phyloP scores from a whole-genome alignment of 2,329 filamentous ascomycete species.

The Zymoseptoria passerinii region DNA sequence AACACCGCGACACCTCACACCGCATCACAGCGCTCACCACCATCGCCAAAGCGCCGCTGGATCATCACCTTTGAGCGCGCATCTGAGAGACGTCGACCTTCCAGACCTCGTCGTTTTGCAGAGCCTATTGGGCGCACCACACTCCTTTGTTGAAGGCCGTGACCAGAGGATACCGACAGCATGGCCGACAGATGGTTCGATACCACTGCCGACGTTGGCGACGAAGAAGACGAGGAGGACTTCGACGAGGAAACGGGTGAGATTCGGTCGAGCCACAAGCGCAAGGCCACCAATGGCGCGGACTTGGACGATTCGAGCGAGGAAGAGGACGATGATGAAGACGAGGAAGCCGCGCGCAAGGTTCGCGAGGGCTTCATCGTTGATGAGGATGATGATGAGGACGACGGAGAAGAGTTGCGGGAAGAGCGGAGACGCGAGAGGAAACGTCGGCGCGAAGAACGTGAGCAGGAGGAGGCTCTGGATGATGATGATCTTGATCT shows the following conservation, averaged over 20 bases:
- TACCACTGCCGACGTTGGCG: conserved; percentile 76
- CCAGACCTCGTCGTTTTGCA: not conserved
- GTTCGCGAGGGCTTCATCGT: conserved; percentile 90
- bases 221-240: conserved; percentile 77
- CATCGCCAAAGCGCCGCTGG: not conserved
- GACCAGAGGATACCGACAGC: not conserved
- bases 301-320: conserved; percentile 76
- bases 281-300: conserved; percentile 32
- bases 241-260: conserved; percentile 70
- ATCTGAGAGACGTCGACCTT: not conserved
- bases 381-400: conserved; percentile 83
- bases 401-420: conserved; percentile 54
- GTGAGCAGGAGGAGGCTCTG: conserved; percentile 72
- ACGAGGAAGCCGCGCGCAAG: conserved; percentile 74
- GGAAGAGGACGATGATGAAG: conserved; percentile 77
- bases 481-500: conserved; percentile 95
- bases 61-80: not conserved
- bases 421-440: conserved; percentile 61
- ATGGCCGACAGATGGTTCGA: conserved; percentile 58
- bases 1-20: not conserved
- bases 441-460: conserved; percentile 66
- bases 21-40: not conserved
- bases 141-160: conserved; percentile 1
- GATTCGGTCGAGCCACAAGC: conserved; percentile 23
- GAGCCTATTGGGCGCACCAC: not conserved